Evolutionary conservation across 331 rosid species (phyloP).

Genomic region (Saraca asoca): DNA sequence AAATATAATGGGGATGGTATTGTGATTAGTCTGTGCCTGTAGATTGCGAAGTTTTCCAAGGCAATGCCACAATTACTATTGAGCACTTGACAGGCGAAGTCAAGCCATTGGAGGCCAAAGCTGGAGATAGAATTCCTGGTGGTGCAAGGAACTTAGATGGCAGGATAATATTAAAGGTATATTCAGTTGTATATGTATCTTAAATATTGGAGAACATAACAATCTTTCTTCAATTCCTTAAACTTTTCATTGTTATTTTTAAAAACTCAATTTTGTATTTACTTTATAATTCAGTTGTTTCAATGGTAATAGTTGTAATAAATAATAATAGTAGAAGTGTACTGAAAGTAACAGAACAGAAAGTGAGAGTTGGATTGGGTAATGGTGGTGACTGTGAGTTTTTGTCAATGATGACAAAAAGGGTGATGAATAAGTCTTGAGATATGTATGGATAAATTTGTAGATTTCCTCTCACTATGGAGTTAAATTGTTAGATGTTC

Average conservation of each 20-base stretch:
- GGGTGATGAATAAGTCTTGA: conserved; percentile 3
- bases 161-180: conserved; percentile 90
- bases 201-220: neutral
- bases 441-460: conserved; percentile 5
- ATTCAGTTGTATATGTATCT: conserved; percentile 31
- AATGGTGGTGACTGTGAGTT: neutral
- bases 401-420: conserved; percentile 28
- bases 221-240: neutral
- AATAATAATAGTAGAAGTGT: neutral
- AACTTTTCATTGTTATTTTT: neutral
- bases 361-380: conserved; percentile 19
- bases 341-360: conserved; percentile 22
- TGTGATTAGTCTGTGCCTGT: conserved; percentile 99
- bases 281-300: conserved; percentile 12
- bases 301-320: conserved; percentile 13
- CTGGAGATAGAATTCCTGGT: conserved; percentile 91
- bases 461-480: conserved; percentile 23
- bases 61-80: conserved; percentile 88
- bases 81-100: conserved; percentile 99
- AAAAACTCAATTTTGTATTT: conserved; percentile 11
- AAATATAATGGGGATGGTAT: conserved; percentile 65
- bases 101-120: conserved; percentile 81
- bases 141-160: conserved; percentile 99
- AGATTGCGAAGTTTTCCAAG: conserved; percentile 97
- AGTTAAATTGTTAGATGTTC: conserved; percentile 12